phyloP scores from a whole-genome alignment of 2,329 filamentous ascomycete species.

The Talaromyces sp. region DNA sequence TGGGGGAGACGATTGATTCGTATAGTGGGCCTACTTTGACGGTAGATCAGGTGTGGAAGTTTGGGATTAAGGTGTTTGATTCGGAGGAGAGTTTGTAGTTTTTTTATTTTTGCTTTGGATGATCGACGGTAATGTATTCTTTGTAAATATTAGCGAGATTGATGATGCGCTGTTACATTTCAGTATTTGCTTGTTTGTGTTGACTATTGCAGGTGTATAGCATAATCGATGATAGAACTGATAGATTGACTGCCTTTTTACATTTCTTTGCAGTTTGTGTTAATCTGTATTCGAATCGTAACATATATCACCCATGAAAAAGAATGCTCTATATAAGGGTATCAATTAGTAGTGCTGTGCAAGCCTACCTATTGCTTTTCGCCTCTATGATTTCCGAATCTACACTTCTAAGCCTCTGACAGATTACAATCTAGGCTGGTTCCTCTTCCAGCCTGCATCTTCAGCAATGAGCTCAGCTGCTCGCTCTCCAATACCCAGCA shows the following conservation, averaged over 20 bases:
- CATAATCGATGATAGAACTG: background rate
- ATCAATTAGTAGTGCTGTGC: background rate
- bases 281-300: background rate
- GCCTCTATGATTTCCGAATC: background rate
- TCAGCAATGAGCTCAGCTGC: constrained; percentile 77
- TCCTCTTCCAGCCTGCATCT: constrained; percentile 62
- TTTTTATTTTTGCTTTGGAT: background rate
- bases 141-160: constrained; percentile 1
- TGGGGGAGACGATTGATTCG: constrained; percentile 31
- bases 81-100: background rate
- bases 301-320: no score
- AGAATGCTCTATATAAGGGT: constrained; percentile 2
- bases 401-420: background rate
- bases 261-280: background rate
- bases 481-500: constrained; percentile 75
- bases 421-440: constrained; percentile 50
- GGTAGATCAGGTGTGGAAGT: constrained; percentile 42
- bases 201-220: background rate
- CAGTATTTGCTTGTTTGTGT: background rate
- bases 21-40: constrained; percentile 30
- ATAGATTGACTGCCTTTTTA: background rate
- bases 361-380: constrained; percentile 1
- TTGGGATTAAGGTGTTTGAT: constrained; percentile 38
- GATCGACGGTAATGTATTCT: background rate
- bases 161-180: background rate